A percentile compares a stretch with the other conserved stretches of the same genome.
phyloP scores from a whole-genome alignment of 2,329 filamentous ascomycete species.

The Xylaria multiplex region DNA sequence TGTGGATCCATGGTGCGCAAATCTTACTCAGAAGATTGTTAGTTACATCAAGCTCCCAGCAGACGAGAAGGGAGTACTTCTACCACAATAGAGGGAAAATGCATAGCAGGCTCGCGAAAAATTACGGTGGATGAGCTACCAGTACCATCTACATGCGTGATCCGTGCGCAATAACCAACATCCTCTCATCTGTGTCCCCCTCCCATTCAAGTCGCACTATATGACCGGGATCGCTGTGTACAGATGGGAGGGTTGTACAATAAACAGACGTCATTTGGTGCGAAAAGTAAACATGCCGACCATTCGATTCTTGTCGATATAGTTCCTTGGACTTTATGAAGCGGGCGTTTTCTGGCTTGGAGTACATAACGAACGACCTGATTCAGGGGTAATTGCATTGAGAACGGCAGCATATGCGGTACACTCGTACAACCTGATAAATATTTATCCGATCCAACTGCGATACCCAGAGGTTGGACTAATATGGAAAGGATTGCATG shows the following conservation, averaged over 20 bases:
- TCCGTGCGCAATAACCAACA: constrained; percentile 3
- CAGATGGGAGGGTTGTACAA: constrained; percentile 32
- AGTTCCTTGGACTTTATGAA: constrained; percentile 37
- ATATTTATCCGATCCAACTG: constrained; percentile 12
- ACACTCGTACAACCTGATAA: constrained; percentile 24
- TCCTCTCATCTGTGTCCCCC: constrained; percentile 6
- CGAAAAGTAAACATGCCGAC: constrained; percentile 16
- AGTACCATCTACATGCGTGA: neutral
- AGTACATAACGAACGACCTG: constrained; percentile 33
- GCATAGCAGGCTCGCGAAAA: neutral
- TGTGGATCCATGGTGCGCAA: constrained; percentile 63
- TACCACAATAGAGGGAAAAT: constrained; percentile 43
- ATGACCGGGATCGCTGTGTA: constrained; percentile 3
- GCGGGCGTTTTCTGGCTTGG: constrained; percentile 40
- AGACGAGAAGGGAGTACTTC: constrained; percentile 49
- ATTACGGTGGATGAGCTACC: neutral
- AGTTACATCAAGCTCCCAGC: constrained; percentile 46
- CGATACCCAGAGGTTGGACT: constrained; percentile 27
- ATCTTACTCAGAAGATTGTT: constrained; percentile 54
- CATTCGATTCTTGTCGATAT: constrained; percentile 35
- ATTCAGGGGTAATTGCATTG: constrained; percentile 34
- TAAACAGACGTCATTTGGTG: constrained; percentile 12
- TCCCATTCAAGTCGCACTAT: constrained; percentile 2
- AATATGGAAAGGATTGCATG: constrained; percentile 26
- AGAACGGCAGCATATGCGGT: constrained; percentile 30